These are phyloP conservation scores for Leucocoprinus sp. DNA, from an alignment of 768 basidiomycete genomes.

Conservation along the genomic window DNA sequence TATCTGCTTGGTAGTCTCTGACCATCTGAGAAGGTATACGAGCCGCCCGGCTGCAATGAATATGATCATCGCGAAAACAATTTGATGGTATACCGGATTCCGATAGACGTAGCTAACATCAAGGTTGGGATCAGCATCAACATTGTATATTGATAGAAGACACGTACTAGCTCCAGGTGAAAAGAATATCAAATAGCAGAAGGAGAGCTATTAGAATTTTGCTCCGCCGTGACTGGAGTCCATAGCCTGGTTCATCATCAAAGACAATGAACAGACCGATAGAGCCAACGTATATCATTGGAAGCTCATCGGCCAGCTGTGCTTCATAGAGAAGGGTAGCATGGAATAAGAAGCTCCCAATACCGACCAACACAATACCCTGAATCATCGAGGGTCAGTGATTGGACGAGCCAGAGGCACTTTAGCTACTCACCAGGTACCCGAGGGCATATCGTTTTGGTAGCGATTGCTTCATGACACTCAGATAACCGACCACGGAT, in stretches of 20 bases:
- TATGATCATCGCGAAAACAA: constrained; percentile 58
- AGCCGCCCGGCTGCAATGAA: constrained; percentile 39
- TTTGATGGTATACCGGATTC: constrained; percentile 76
- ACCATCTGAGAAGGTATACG: constrained; percentile 41
- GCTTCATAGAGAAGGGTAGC: constrained; percentile 68
- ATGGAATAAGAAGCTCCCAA: constrained; percentile 75
- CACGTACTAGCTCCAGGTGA: constrained; percentile 70
- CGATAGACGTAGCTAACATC: constrained; percentile 48
- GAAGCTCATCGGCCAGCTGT: constrained; percentile 76
- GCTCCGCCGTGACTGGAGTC: constrained; percentile 26
- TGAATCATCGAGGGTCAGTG: constrained; percentile 18
- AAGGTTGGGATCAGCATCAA: constrained; percentile 1
- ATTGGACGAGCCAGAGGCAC: background rate
- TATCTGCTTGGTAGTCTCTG: constrained; percentile 30
- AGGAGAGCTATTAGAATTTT: constrained; percentile 30
- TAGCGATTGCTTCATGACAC: constrained; percentile 25
- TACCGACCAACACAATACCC: constrained; percentile 64
- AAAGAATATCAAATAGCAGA: constrained; percentile 45
- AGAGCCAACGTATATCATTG: constrained; percentile 69
- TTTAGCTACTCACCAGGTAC: constrained; percentile 26
- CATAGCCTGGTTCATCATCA: constrained; percentile 47
- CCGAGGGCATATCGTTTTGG: constrained; percentile 36
- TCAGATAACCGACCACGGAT: constrained; percentile 40
- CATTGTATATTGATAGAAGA: no score
- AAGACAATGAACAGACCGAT: constrained; percentile 54